These are phyloP conservation scores for Paraleonurus japonicus DNA, from an alignment of 257 asterid genomes.

Conservation along the genomic window DNA sequence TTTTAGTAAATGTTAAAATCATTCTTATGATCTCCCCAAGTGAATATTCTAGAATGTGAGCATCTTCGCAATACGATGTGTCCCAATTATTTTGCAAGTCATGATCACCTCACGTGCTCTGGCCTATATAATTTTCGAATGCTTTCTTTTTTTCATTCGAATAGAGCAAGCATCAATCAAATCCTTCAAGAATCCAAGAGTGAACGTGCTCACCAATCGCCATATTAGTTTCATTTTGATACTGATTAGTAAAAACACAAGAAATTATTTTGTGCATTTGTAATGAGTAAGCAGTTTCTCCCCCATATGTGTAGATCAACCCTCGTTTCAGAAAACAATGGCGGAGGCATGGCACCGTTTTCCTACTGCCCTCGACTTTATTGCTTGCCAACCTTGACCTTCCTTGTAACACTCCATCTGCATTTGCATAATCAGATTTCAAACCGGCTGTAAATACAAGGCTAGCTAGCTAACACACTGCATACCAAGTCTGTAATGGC, in stretches of 20 bases:
- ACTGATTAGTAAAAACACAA: no score
- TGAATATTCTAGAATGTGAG: not conserved
- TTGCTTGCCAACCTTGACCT: conserved; percentile 38
- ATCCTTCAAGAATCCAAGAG: not conserved
- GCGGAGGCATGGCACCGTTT: conserved; percentile 54
- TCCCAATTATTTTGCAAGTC: not conserved
- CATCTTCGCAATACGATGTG: not conserved
- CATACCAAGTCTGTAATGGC: conserved; percentile 42
- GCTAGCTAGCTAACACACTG: not conserved
- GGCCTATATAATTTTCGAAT: not conserved
- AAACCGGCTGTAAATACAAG: not conserved
- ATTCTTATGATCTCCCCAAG: no score
- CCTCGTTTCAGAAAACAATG: conserved; percentile 37
- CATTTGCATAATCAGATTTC: not conserved
- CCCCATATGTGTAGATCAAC: not conserved
- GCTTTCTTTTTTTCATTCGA: no score
- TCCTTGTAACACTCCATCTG: conserved; percentile 57
- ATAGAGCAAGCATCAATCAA: not conserved
- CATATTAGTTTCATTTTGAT: no score
- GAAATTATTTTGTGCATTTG: not conserved
- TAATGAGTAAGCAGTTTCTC: not conserved
- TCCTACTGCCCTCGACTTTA: conserved; percentile 45
- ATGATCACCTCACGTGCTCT: not conserved
- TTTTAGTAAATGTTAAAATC: not conserved
- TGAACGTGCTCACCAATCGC: not conserved